phyloP scores from a whole-genome alignment of 306 rosid species.

The Ormosia semicastrata region DNA sequence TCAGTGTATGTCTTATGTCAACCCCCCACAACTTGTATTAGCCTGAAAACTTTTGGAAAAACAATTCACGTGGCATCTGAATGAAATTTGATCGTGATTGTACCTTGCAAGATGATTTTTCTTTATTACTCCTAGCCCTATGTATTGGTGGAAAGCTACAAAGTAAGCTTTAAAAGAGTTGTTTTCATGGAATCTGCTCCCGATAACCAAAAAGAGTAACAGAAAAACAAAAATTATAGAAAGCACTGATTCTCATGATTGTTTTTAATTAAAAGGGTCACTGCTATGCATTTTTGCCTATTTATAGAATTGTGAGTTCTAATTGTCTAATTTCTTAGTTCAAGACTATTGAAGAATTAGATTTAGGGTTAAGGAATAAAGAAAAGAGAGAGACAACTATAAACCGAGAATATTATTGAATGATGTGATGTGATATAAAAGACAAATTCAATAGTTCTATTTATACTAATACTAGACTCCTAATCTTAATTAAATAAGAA shows the following conservation, averaged over 20 bases:
- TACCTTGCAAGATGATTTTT: background rate
- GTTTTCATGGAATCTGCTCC: background rate
- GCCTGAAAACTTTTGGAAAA: background rate
- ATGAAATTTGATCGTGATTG: background rate
- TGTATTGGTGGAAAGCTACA: background rate
- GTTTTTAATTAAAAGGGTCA: background rate
- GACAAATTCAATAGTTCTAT: too few species aligned
- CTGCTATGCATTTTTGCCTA: background rate
- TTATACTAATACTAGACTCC: too few species aligned
- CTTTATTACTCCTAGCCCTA: background rate
- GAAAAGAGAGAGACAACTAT: too few species aligned
- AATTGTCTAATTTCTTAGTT: constrained; percentile 18
- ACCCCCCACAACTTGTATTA: background rate
- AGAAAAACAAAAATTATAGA: background rate
- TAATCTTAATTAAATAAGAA: too few species aligned
- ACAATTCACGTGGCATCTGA: background rate
- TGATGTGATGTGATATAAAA: too few species aligned
- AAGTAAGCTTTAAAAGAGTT: background rate
- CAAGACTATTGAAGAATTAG: background rate
- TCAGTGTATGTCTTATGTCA: background rate
- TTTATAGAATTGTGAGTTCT: background rate
- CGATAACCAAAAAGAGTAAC: background rate
- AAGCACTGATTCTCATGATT: background rate
- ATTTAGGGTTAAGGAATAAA: too few species aligned
- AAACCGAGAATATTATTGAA: too few species aligned